A percentile compares a stretch with the other conserved stretches of the same genome.
phyloP scores from a whole-genome alignment of 805 yeast genomes.

The Kodamaea neixiangensis region DNA sequence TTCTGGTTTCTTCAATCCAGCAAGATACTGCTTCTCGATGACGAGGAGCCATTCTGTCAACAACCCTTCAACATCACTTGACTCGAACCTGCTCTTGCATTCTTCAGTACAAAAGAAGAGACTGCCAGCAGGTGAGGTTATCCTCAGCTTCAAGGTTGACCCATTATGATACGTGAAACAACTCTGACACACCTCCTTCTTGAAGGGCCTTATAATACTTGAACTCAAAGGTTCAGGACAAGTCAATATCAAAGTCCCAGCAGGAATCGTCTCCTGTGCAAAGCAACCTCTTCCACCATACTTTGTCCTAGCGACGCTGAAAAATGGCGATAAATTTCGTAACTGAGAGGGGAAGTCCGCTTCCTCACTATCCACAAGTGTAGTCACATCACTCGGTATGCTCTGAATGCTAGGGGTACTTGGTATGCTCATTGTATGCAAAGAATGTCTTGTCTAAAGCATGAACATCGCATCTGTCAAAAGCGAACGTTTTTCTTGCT shows the following conservation, averaged over 20 bases:
- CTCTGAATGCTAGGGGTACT: slow-evolving; percentile 3
- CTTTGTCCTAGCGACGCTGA: slow-evolving; percentile 39
- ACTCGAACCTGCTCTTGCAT: slow-evolving; percentile 42
- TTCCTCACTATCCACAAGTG: slow-evolving; percentile 1
- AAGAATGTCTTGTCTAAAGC: neutral
- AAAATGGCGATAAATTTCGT: slow-evolving; percentile 25
- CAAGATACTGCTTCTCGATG: slow-evolving; percentile 32
- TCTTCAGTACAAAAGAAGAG: slow-evolving; percentile 55
- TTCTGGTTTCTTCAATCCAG: slow-evolving; percentile 25
- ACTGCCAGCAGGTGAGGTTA: slow-evolving; percentile 20
- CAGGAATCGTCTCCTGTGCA: slow-evolving; percentile 41
- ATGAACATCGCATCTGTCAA: slow-evolving; percentile 5
- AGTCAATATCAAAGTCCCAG: slow-evolving; percentile 41
- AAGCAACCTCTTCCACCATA: slow-evolving; percentile 67
- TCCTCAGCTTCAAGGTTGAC: slow-evolving; percentile 43
- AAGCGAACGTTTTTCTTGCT: neutral
- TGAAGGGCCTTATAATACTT: slow-evolving; percentile 52
- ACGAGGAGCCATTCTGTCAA: slow-evolving; percentile 36
- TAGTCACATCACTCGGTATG: slow-evolving; percentile 6
- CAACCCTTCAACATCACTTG: slow-evolving; percentile 36
- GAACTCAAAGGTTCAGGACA: slow-evolving; percentile 48
- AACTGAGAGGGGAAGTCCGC: neutral
- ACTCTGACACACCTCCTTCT: slow-evolving; percentile 60
- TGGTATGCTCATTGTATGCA: slow-evolving; percentile 3
- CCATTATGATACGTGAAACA: slow-evolving; percentile 56